phyloP scores from a whole-genome alignment of 768 basidiomycete species.

The Amanita pseudoporphyria region DNA sequence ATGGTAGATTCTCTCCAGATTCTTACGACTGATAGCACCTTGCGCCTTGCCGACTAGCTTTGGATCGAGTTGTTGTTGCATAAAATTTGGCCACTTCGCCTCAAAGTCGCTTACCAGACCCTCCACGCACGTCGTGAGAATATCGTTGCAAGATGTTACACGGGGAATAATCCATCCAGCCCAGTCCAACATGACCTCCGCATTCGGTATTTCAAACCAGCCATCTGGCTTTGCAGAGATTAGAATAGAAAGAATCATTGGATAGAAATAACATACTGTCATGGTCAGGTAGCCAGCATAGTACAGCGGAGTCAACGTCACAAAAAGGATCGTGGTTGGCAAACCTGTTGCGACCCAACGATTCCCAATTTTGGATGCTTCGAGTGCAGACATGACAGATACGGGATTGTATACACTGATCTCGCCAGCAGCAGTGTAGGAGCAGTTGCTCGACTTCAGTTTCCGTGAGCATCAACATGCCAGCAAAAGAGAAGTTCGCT shows the following conservation, averaged over 20 bases:
- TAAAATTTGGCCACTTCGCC: constrained; percentile 9
- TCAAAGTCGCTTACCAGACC: constrained; percentile 8
- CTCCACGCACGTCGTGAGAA: constrained; percentile 9
- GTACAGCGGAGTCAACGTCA: constrained; percentile 10
- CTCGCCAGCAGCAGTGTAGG: constrained; percentile 9
- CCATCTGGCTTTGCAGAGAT: constrained; percentile 7
- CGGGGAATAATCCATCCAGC: constrained; percentile 6
- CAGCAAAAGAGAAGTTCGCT: constrained; percentile 8
- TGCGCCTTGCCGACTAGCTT: constrained; percentile 9
- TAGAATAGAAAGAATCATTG: constrained; percentile 7
- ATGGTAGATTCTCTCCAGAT: too few relatives aligned
- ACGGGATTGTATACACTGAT: constrained; percentile 9
- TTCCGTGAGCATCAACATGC: constrained; percentile 12
- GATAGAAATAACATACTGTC: too few relatives aligned
- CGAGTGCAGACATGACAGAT: too few relatives aligned
- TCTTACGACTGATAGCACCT: too few relatives aligned
- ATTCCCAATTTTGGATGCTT: too few relatives aligned
- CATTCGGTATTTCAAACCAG: constrained; percentile 9
- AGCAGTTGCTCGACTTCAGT: constrained; percentile 8
- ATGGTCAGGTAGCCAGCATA: too few relatives aligned
- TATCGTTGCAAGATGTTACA: constrained; percentile 1
- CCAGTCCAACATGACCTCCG: constrained; percentile 10
- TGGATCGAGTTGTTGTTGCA: constrained; percentile 9
- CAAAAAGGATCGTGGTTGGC: too few relatives aligned
- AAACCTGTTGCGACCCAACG: too few relatives aligned